These are phyloP conservation scores for Aspergillus luchuensis DNA, from an alignment of 2,329 filamentous ascomycete genomes.

Conservation along the genomic window DNA sequence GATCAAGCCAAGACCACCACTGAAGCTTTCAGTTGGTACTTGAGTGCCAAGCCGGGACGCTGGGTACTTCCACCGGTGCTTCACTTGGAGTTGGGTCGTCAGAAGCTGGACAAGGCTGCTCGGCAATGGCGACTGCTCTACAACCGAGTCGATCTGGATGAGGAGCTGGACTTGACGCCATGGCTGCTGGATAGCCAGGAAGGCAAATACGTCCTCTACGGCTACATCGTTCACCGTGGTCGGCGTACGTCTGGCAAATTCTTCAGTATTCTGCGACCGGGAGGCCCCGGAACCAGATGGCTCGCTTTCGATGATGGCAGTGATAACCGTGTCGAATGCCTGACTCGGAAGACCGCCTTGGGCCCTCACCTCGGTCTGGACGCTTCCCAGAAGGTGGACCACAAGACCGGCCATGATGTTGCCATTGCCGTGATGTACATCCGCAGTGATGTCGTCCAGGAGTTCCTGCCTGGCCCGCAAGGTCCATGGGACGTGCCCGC, in stretches of 20 bases:
- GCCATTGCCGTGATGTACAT: constrained; percentile 61
- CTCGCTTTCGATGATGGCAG: constrained; percentile 60
- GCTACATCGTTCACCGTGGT: constrained; percentile 62
- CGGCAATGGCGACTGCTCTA: constrained; percentile 61
- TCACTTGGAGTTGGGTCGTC: constrained; percentile 59
- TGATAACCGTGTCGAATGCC: constrained; percentile 57
- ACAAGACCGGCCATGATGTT: constrained; percentile 49
- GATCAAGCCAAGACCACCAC: constrained; percentile 41
- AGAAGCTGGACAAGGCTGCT: constrained; percentile 56
- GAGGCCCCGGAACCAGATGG: constrained; percentile 59
- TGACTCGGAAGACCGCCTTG: constrained; percentile 59
- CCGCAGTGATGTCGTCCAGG: constrained; percentile 50
- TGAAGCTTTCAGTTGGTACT: constrained; percentile 37
- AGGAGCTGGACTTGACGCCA: constrained; percentile 52
- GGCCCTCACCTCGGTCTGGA: constrained; percentile 53
- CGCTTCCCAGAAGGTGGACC: constrained; percentile 44
- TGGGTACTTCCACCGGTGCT: constrained; percentile 54
- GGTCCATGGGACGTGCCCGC: constrained; percentile 53
- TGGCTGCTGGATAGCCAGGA: constrained; percentile 37
- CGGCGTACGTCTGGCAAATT: constrained; percentile 61
- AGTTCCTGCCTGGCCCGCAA: constrained; percentile 45
- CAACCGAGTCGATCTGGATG: constrained; percentile 59
- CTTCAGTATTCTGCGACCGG: constrained; percentile 61
- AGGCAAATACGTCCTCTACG: constrained; percentile 59
- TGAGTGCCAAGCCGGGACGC: constrained; percentile 38